Conservation (phyloP, 805 yeast species). For the Candida nanaspora region DNA sequence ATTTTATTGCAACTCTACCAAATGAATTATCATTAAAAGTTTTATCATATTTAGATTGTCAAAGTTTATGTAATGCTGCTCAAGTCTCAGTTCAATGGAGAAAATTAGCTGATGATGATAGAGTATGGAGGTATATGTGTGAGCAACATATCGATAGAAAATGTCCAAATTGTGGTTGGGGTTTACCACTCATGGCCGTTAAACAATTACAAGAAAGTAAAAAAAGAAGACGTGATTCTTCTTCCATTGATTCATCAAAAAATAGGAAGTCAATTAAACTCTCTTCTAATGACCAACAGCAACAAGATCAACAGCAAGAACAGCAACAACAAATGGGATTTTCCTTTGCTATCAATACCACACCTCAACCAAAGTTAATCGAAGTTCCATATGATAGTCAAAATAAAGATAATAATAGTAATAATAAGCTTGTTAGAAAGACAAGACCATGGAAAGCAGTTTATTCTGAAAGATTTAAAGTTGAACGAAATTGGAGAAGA, state of each 20-base stretch:
- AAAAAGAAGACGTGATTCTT: conserved; percentile 4
- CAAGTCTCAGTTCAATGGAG: conserved; percentile 89
- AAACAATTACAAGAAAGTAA: conserved; percentile 36
- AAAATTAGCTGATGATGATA: conserved; percentile 85
- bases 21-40: conserved; percentile 79
- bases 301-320: too few species aligned
- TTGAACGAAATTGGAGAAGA: conserved; percentile 92
- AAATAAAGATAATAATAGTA: conserved; percentile 8
- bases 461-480: conserved; percentile 81
- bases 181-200: conserved; percentile 89
- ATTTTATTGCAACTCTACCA: conserved; percentile 81
- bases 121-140: conserved; percentile 98
- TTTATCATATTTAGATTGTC: conserved; percentile 84
- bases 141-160: conserved; percentile 97
- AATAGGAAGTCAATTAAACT: too few species aligned
- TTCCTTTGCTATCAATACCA: neutral
- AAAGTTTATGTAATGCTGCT: conserved; percentile 88
- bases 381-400: conserved; percentile 23
- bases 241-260: neutral
- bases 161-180: conserved; percentile 99
- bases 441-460: conserved; percentile 95
- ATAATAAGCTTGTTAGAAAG: conserved; percentile 21
- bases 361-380: conserved; percentile 9
- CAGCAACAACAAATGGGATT: too few species aligned
- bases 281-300: too few species aligned